Base-by-base conservation (phyloP, 148 eudicot species). In the Vaccinium corymbosum region DNA sequence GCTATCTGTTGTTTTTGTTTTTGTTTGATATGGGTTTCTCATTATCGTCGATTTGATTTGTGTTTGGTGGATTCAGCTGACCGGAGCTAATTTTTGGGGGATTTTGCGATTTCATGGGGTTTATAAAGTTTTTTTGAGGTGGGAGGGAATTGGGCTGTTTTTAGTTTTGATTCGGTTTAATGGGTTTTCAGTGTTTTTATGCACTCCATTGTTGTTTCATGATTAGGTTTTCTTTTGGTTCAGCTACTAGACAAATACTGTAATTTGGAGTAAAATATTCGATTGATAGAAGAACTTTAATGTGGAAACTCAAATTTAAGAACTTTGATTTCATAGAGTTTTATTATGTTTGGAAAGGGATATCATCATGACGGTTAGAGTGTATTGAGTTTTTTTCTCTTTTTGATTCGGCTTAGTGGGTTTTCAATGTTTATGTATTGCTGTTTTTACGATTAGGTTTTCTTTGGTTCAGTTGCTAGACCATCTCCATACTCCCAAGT, bases 1-100 rank as follows among this genome's bases (percentile, higher is more conserved):
- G 25, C 22, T 13, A 0, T 56, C 6, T 72, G 22, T 49, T 2
- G 1, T 2, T 32, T 4, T 10, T 52, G 22, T 7, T 19, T 79
- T 17, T n/a, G 19, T 19, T 22, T 42, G 71, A 48, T 72, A 49
- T 81, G 80, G 76, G 14, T 29, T 61, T 76, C n/a, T 79, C 13
- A 11, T 56, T 46, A 38, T 42, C 0, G 29, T 9, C 55, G 53
- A 17, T 55, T n/a, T 74, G 71, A 73, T 32, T 50, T 46, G 53
- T 20, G 80, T 56, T 83, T 22, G 42, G 38, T 51, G 78, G 80
- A 29, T 75, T 83, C 12, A 75, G 49, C 25, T 76, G 79, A 4
- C 6, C 10, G 19, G n/a, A 48, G 79, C 56, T 13, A 16, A 25
- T 48, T 25, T 16, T 81, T 72, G 57, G 12, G 61, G 59, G 48